Evolutionary conservation across 129 eudicot species (phyloP).

Genomic region (Cynara cardunculus): DNA sequence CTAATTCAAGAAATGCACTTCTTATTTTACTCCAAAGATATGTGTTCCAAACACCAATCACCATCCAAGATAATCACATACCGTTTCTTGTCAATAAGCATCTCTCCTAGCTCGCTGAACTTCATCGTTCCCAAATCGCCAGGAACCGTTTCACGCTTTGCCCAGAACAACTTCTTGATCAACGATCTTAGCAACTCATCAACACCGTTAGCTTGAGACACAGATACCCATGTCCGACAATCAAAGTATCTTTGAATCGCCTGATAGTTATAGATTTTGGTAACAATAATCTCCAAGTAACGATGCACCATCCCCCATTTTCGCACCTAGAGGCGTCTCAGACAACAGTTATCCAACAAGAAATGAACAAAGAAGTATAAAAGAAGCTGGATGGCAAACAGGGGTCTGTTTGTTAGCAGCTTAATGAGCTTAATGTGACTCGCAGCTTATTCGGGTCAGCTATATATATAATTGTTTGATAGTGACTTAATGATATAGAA

Average conservation of each 20-base stretch:
- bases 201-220: constrained; percentile 37
- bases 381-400: constrained; percentile 12
- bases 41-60: constrained; percentile 61
- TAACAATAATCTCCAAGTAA: constrained; percentile 46
- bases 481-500: no score
- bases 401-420: no score
- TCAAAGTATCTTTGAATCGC: constrained; percentile 42
- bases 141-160: constrained; percentile 27
- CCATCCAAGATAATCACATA: constrained; percentile 60
- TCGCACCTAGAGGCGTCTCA: background rate
- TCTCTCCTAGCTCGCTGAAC: constrained; percentile 42
- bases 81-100: constrained; percentile 44
- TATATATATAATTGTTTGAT: no score
- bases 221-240: constrained; percentile 68
- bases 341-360: background rate
- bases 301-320: constrained; percentile 60
- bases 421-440: no score
- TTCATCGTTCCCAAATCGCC: constrained; percentile 42
- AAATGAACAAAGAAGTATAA: background rate
- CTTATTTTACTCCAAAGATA: constrained; percentile 53
- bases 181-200: constrained; percentile 45
- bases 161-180: constrained; percentile 46
- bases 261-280: constrained; percentile 36
- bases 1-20: constrained; percentile 53
- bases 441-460: no score